Evolutionary conservation across 106 monocot species (phyloP).

Genomic region (Agapanthus africanus): DNA sequence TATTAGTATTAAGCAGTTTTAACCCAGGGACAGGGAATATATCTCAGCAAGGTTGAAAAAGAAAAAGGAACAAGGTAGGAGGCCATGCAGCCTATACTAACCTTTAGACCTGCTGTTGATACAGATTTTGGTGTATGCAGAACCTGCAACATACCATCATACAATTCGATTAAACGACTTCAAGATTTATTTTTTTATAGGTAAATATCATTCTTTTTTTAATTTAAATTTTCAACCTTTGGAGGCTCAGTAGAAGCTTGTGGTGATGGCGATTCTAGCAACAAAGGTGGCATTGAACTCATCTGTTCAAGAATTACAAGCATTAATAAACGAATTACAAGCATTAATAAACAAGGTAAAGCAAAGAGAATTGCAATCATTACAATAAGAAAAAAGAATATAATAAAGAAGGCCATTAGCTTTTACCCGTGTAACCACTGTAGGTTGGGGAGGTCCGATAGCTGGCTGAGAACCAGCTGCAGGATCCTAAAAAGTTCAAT

Average conservation of each 20-base stretch:
- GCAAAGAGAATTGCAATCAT: background rate
- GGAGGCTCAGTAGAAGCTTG: slow-evolving; percentile 1
- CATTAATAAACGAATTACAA: background rate
- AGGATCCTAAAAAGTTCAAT: slow-evolving; percentile 5
- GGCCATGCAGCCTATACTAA: background rate
- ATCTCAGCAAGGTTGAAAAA: background rate
- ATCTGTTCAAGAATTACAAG: background rate
- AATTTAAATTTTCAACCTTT: slow-evolving; percentile 6
- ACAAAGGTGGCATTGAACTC: slow-evolving; percentile 10
- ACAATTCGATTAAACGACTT: too few relatives aligned
- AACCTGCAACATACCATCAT: slow-evolving; percentile 4
- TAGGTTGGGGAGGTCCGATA: slow-evolving; percentile 10
- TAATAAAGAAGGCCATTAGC: background rate
- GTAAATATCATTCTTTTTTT: too few relatives aligned
- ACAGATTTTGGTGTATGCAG: slow-evolving; percentile 8
- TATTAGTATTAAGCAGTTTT: too few relatives aligned
- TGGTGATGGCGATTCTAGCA: slow-evolving; percentile 1
- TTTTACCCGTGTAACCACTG: slow-evolving; percentile 12
- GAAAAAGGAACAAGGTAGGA: background rate
- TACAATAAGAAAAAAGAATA: background rate
- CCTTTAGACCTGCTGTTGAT: slow-evolving; percentile 8
- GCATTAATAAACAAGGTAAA: background rate
- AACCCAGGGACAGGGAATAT: too few relatives aligned
- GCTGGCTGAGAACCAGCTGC: slow-evolving; percentile 4
- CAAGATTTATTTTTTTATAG: too few relatives aligned